Conservation (phyloP, 768 basidiomycete genomes). For the Lepiota venenata region DNA sequence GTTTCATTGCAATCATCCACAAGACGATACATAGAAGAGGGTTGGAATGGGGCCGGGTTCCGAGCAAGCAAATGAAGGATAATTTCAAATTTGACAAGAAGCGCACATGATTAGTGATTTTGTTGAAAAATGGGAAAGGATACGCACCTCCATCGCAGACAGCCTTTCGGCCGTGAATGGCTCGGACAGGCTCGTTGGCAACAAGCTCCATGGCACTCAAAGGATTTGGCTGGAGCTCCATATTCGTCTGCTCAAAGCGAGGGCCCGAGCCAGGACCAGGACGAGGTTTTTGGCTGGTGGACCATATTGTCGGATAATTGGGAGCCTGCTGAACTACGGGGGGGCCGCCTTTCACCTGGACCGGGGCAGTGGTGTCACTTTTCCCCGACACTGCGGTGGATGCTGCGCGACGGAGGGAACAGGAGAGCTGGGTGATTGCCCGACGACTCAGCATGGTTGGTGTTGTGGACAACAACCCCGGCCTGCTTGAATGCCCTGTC, state of each 20-base stretch:
- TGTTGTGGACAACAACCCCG: slow-evolving; percentile 12
- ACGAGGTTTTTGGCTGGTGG: slow-evolving; percentile 73
- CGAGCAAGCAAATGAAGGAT: neutral
- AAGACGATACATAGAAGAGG: slow-evolving; percentile 2
- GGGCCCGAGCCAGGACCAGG: slow-evolving; percentile 58
- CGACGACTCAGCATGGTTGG: slow-evolving; percentile 39
- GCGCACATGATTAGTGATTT: neutral
- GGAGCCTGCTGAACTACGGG: slow-evolving; percentile 64
- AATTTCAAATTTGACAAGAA: neutral
- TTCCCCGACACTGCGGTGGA: slow-evolving; percentile 27
- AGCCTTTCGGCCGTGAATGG: slow-evolving; percentile 81
- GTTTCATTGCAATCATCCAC: slow-evolving; percentile 2
- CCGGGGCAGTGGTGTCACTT: slow-evolving; percentile 17
- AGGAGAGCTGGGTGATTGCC: slow-evolving; percentile 28
- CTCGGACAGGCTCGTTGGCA: slow-evolving; percentile 76
- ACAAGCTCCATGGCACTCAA: slow-evolving; percentile 91
- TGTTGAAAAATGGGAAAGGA: neutral
- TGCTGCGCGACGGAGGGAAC: slow-evolving; percentile 24
- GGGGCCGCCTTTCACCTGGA: slow-evolving; percentile 15
- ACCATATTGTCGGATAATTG: slow-evolving; percentile 83
- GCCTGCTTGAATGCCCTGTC: slow-evolving; percentile 16
- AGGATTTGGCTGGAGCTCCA: slow-evolving; percentile 87
- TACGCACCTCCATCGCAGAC: slow-evolving; percentile 92
- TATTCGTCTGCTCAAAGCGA: slow-evolving; percentile 88
- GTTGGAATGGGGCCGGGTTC: neutral